A percentile compares a stretch with the other conserved stretches of the same genome.
Evolutionary conservation across 2,329 filamentous ascomycete species (phyloP).

Genomic region (Ophiostoma quercus): DNA sequence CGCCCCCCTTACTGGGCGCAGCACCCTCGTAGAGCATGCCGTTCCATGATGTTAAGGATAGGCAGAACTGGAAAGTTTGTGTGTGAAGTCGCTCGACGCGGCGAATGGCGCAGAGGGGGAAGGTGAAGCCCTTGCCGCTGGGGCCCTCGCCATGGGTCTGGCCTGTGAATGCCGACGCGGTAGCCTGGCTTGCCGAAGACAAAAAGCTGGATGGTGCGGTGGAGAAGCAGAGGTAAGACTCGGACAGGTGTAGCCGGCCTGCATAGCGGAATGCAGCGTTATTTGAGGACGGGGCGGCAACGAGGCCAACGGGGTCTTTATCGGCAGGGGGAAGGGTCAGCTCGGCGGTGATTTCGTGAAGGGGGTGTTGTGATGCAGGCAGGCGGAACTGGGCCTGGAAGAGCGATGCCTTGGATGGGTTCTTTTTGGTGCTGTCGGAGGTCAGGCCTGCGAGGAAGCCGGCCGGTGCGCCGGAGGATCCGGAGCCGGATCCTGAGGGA

Average conservation of each 20-base stretch:
- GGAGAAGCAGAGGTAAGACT: constrained; percentile 93
- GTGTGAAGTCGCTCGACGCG: constrained; percentile 90
- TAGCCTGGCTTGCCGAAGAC: constrained; percentile 69
- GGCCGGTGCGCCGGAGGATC: constrained; percentile 25
- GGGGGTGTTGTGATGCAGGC: constrained; percentile 81
- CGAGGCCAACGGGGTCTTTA: constrained; percentile 32
- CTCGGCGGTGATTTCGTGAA: constrained; percentile 95
- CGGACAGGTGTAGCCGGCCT: constrained; percentile 88
- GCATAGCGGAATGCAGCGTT: constrained; percentile 78
- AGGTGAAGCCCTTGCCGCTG: constrained; percentile 90
- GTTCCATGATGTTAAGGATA: constrained; percentile 96
- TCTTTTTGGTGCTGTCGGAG: constrained; percentile 54
- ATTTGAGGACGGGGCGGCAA: constrained; percentile 34
- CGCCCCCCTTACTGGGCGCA: constrained; percentile 35
- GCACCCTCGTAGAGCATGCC: constrained; percentile 54
- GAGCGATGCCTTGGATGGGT: constrained; percentile 83
- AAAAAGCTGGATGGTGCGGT: constrained; percentile 86
- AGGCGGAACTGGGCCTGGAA: constrained; percentile 97
- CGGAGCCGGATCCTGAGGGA: constrained; percentile 5
- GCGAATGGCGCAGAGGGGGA: constrained; percentile 85
- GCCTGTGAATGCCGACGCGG: constrained; percentile 80
- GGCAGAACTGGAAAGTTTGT: constrained; percentile 82
- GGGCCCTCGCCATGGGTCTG: constrained; percentile 91
- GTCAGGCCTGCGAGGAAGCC: constrained; percentile 43
- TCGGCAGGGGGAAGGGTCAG: constrained; percentile 65